Percentiles rank a stretch among this genome's conserved stretches.
Evolutionary conservation across 176 grass and related monocot species (phyloP).

Genomic region (Musa beccarii): DNA sequence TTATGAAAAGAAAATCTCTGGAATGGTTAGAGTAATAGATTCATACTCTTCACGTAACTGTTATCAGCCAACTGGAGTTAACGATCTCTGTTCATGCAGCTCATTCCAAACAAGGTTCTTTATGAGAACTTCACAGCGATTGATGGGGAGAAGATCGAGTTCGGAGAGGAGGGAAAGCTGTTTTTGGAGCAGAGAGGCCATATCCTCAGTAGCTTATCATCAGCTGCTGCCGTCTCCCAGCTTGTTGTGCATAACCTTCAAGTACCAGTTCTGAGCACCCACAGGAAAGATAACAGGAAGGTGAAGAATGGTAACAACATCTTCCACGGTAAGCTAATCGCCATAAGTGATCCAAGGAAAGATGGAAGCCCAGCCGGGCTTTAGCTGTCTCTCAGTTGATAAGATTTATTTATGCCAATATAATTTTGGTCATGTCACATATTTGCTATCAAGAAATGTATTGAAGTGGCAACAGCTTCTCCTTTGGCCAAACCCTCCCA

Average conservation of each 20-base stretch:
- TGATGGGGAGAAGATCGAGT: conserved; percentile 46
- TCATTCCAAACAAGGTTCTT: conserved; percentile 61
- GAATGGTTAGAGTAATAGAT: too few species aligned
- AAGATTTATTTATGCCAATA: too few species aligned
- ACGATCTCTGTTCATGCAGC: conserved; percentile 15
- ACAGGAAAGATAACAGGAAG: neutral
- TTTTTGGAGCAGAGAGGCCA: conserved; percentile 57
- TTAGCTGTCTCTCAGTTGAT: conserved; percentile 7
- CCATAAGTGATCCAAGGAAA: conserved; percentile 85
- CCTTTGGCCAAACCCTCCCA: too few species aligned
- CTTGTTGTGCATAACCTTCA: conserved; percentile 63
- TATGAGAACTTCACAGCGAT: conserved; percentile 61
- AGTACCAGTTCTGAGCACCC: neutral
- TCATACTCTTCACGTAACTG: too few species aligned
- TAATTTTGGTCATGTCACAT: too few species aligned
- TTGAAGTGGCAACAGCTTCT: too few species aligned
- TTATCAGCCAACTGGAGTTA: neutral
- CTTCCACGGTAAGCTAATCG: conserved; percentile 59
- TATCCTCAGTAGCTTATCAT: conserved; percentile 1
- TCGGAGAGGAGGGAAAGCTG: conserved; percentile 23
- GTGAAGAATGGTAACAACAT: conserved; percentile 5
- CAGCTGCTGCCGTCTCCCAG: conserved; percentile 47
- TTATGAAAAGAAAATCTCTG: too few species aligned
- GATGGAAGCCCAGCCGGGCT: conserved; percentile 57
- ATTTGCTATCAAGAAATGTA: too few species aligned